Base-by-base conservation (phyloP, 306 rosid species). In the Hippophae rhamnoides region DNA sequence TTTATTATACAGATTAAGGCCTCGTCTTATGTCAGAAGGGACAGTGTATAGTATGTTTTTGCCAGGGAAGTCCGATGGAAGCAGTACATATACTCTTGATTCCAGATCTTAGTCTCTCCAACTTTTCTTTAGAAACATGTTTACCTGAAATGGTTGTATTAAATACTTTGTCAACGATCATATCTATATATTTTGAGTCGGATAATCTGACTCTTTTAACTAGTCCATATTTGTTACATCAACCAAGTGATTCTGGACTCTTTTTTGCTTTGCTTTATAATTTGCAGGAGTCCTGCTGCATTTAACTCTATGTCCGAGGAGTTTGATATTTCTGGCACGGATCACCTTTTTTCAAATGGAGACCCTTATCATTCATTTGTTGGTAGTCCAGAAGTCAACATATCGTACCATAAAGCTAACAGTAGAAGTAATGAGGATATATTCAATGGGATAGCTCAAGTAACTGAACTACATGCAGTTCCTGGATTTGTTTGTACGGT, bases 221-320 rank as follows among this genome's bases (percentile, higher is more conserved):
- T 50, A 5, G 53, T 3, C 42, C 26, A 43, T 61, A 52, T 52
- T 53, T 54, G 63, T 62, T 31, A 40, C 54, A 56, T 66, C 57
- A 46, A 27, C 58, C 7, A 63, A 56, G 23, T 54, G 62, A 49
- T 45, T 66, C 48, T 72, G 44, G 52, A 71, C 63, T 67, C 62
- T 77, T 31, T 18, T 55, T 62, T 58, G 14, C 64, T 26, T 54
- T 77, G 66, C 51, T 74, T 77, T 52, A 48, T 72, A 41, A 18
- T 64, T 54, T 52, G 48, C 65, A 92, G 99, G 99, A 80, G 88
- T 66, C 93, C 86, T 3, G 96, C 67, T 55, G 93, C 78, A 57
- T 78, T 84, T 46, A 82, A 77, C 67, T 85, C 99, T 14, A 54
- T 72, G 18, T 88, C 86, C 1, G 93, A 73, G 47, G 89, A 74